phyloP scores from a whole-genome alignment of 1,284 basidiomycete genomes.

The Melampsora larici-populina region DNA sequence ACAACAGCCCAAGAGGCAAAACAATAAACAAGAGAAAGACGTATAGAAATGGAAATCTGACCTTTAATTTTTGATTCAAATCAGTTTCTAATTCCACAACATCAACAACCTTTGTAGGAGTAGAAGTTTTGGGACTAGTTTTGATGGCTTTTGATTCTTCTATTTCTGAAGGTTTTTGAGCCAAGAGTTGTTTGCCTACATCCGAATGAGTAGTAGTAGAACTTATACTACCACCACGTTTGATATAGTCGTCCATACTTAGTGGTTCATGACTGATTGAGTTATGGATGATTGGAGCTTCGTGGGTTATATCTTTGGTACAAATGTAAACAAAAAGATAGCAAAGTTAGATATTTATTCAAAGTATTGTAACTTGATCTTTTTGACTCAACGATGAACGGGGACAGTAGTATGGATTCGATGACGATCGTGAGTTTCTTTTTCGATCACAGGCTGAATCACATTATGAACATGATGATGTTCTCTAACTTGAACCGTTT shows the following conservation, averaged over 20 bases:
- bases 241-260: slow-evolving; percentile 51
- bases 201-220: slow-evolving; percentile 43
- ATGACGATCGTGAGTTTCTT: slow-evolving; percentile 53
- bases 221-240: slow-evolving; percentile 49
- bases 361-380: too few species aligned
- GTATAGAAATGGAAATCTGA: too few species aligned
- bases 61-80: too few species aligned
- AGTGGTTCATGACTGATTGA: slow-evolving; percentile 51
- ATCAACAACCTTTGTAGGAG: too few species aligned
- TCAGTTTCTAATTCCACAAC: too few species aligned
- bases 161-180: not conserved
- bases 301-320: slow-evolving; percentile 47
- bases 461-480: slow-evolving; percentile 54
- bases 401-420: slow-evolving; percentile 52
- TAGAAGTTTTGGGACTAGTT: too few species aligned
- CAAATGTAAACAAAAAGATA: not conserved
- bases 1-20: too few species aligned
- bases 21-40: too few species aligned
- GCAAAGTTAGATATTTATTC: not conserved
- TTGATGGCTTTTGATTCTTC: too few species aligned
- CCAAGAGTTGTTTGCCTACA: slow-evolving; percentile 16
- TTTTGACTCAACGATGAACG: slow-evolving; percentile 29
- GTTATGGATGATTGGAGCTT: slow-evolving; percentile 53
- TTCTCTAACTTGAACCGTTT: slow-evolving; percentile 50
- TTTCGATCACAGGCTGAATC: slow-evolving; percentile 51